phyloP scores from a whole-genome alignment of 2,329 filamentous ascomycete genomes.

The Neonectria magnoliae region DNA sequence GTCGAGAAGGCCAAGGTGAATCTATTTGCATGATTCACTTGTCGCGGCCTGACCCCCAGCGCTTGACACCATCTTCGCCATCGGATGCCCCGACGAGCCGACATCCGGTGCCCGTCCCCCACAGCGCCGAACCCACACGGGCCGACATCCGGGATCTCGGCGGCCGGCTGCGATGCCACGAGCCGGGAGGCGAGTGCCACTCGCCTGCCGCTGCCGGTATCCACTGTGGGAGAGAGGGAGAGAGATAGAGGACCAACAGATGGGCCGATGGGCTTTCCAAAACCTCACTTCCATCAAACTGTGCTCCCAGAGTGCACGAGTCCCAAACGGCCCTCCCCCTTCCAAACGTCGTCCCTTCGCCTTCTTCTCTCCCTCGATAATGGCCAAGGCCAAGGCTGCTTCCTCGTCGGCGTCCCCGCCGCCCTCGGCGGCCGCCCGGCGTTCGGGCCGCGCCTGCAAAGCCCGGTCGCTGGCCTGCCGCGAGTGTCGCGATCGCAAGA shows the following conservation, averaged over 20 bases:
- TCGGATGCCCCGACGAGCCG: constrained; percentile 16
- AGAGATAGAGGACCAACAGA: background rate
- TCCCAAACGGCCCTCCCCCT: too few species aligned
- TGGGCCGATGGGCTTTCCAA: background rate
- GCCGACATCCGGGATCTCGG: constrained; percentile 22
- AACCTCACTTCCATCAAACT: background rate
- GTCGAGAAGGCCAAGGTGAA: background rate
- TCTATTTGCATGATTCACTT: background rate
- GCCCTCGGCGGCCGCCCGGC: constrained; percentile 26
- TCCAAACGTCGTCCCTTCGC: too few species aligned
- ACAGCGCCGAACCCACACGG: constrained; percentile 8
- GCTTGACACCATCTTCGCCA: background rate
- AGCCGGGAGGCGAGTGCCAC: background rate
- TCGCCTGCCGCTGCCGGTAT: background rate
- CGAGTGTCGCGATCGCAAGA: constrained; percentile 45
- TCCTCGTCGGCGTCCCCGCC: background rate
- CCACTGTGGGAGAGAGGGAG: background rate
- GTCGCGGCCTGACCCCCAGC: background rate
- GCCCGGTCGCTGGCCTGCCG: constrained; percentile 42
- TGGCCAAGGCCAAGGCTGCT: constrained; percentile 13
- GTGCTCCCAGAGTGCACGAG: background rate
- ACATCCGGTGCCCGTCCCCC: constrained; percentile 11
- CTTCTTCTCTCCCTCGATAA: background rate
- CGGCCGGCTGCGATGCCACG: background rate
- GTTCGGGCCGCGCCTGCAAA: constrained; percentile 39